Base-by-base conservation (phyloP, 1,139 yeast species). In the Suhomyces kunorum region DNA sequence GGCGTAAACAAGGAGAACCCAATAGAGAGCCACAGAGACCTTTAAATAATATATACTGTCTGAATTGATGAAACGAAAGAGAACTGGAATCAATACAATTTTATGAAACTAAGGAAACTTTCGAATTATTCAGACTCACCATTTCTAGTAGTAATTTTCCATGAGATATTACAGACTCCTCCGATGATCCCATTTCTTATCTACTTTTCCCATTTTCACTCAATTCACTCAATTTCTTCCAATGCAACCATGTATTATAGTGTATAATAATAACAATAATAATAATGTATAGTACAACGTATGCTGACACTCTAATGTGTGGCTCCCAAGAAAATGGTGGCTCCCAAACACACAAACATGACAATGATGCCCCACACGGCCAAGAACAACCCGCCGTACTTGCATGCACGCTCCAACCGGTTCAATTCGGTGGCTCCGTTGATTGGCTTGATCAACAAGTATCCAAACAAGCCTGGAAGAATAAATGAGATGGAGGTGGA, bases 401-500 rank as follows among this genome's bases (percentile, higher is more conserved):
- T 80, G 51, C 82, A 64, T 15, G 70, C 41, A 42, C 55, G 63
- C 26, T 74, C 76, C 40, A 66, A 61, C n/a, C 36, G 45, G 22
- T 74, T 71, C 42, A 76, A 60, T 12, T 55, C 49, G n/a, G 59
- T 56, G 13, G 61, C 54, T 2, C 68, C 69, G 42, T 61, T 56
- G 39, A 66, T 58, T 29, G 82, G 69, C 52, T 64, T 63, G 48
- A 84, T 76, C 49, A 89, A 71, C 51, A 78, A 75, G 64, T 75
- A 88, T 9, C 95, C 96, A 62, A 90, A 90, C 26, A 89, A 68
- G 0, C 98, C 98, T 0, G 98, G 98, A 41, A 90, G 73, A 38
- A 90, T 89, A 59, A 90, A 90, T 12, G 96, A 87, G 43, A 90
- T 90, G 11, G 96, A 83, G 0, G 97, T 89, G 2, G 96, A 87